phyloP scores from a whole-genome alignment of 306 rosid species.

The Rubus idaeus region DNA sequence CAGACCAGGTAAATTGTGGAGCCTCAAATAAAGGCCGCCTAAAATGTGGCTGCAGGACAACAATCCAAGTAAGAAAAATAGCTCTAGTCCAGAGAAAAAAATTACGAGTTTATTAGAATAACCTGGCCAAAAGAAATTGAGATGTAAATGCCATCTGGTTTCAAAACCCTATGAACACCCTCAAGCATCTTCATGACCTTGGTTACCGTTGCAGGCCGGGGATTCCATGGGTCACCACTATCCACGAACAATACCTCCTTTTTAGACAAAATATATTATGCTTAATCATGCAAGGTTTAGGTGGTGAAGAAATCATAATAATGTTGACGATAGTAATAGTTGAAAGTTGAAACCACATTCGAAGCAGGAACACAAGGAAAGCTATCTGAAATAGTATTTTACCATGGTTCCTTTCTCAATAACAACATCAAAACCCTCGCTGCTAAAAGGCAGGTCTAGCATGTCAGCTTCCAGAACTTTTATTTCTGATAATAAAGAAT shows the following conservation, averaged over 20 bases:
- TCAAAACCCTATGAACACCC: constrained; percentile 83
- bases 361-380: constrained; percentile 28
- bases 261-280: constrained; percentile 31
- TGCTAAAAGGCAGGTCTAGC: constrained; percentile 87
- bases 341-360: constrained; percentile 12
- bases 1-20: constrained; percentile 82
- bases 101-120: constrained; percentile 19
- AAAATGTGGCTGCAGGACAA: constrained; percentile 76
- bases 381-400: constrained; percentile 25
- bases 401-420: constrained; percentile 99
- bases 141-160: constrained; percentile 70
- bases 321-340: constrained; percentile 3
- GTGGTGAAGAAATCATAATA: constrained; percentile 7
- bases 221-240: constrained; percentile 96
- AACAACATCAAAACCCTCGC: constrained; percentile 77
- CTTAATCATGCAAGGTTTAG: constrained; percentile 16
- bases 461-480: constrained; percentile 93
- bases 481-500: constrained; percentile 54
- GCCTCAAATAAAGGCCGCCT: constrained; percentile 79
- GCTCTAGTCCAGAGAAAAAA: constrained; percentile 12
- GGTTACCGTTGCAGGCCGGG: constrained; percentile 58
- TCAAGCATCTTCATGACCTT: constrained; percentile 79
- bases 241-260: constrained; percentile 97
- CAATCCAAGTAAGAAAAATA: constrained; percentile 25
- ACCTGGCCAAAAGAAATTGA: constrained; percentile 98